Evolutionary conservation across 2,329 filamentous ascomycete genomes (phyloP), one percentile per base, ranked within the genome.

Genomic region (Phoma sp.): DNA sequence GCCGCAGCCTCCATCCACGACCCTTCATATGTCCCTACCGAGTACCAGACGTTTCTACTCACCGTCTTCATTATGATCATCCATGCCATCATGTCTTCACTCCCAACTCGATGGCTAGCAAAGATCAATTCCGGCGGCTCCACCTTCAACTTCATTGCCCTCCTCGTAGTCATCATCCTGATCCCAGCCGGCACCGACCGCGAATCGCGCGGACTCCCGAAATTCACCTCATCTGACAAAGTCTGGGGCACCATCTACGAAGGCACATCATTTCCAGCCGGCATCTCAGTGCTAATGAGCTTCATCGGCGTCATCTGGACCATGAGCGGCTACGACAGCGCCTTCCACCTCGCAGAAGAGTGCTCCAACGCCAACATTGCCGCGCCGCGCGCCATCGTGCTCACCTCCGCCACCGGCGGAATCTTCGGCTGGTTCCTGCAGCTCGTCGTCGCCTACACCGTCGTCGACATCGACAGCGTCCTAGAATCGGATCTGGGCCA

Each of bases 301-400:
- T 91, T 91, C 69, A 82, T 89, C 38, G 82, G 83, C 25, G 86
- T 89, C 30, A 88, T 89, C 58, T 89, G 86, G 86, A 88, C 86
- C 4, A 87, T 86, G 79, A 68, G 81, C 80, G 86, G 86, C 36
- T 89, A 89, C 67, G 87, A 89, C 70, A 82, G 82, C 0, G 84
- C 87, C 0, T 90, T 90, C 70, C 88, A 91, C 73, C 74, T 91
- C n/a, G 82, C 85, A 3, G 88, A 91, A 67, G 88, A 91, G 72
- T 91, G 88, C 72, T 86, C 85, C 55, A 91, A 91, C 62, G 88
- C 89, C 25, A 86, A 83, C 61, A 75, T 90, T 40, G 88, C 89
- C 27, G 83, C 86, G 8, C 88, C 88, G 0, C 83, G 88, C 10
- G 88, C 88, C 7, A 91, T 91, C 47, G 83, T 90, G 33, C 77